phyloP scores from a whole-genome alignment of 371 early-diverging fungal species.

The Apophysomyces elegans region DNA sequence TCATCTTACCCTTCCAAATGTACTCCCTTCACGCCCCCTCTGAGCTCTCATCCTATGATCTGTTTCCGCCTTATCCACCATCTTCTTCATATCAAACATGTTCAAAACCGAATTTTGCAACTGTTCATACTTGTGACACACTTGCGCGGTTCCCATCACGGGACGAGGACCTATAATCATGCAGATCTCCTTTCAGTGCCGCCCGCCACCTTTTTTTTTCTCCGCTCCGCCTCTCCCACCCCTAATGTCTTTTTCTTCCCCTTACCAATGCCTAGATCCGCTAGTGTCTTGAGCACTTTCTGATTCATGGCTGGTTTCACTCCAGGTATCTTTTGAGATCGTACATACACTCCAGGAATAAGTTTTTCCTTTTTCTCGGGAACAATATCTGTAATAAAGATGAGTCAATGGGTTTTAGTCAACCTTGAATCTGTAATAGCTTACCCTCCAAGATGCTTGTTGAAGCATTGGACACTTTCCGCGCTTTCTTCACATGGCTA shows the following conservation, averaged over 20 bases:
- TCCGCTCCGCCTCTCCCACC: neutral
- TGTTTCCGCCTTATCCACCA: slow-evolving; percentile 77
- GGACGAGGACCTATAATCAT: slow-evolving; percentile 63
- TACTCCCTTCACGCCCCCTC: slow-evolving; percentile 2
- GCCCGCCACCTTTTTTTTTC: slow-evolving; percentile 5
- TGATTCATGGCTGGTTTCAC: slow-evolving; percentile 69
- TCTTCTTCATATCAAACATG: slow-evolving; percentile 82
- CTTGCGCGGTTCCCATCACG: slow-evolving; percentile 77
- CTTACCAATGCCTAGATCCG: slow-evolving; percentile 66
- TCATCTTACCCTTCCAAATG: neutral
- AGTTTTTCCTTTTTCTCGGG: slow-evolving; percentile 66
- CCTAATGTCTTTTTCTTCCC: neutral
- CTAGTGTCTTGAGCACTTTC: slow-evolving; percentile 68
- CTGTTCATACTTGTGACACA: slow-evolving; percentile 77
- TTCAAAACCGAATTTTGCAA: slow-evolving; percentile 70
- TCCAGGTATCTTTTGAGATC: slow-evolving; percentile 71
- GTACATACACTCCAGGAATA: slow-evolving; percentile 77
- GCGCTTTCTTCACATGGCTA: slow-evolving; percentile 33
- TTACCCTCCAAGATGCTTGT: slow-evolving; percentile 36
- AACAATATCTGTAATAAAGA: slow-evolving; percentile 26
- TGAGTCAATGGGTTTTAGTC: slow-evolving; percentile 2
- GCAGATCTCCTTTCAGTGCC: slow-evolving; percentile 9
- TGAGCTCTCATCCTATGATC: slow-evolving; percentile 46
- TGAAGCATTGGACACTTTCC: slow-evolving; percentile 43
- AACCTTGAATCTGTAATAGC: neutral